These are phyloP conservation scores for Cystobasidium pallidum DNA, from an alignment of 1,284 basidiomycete species.

Conservation along the genomic window DNA sequence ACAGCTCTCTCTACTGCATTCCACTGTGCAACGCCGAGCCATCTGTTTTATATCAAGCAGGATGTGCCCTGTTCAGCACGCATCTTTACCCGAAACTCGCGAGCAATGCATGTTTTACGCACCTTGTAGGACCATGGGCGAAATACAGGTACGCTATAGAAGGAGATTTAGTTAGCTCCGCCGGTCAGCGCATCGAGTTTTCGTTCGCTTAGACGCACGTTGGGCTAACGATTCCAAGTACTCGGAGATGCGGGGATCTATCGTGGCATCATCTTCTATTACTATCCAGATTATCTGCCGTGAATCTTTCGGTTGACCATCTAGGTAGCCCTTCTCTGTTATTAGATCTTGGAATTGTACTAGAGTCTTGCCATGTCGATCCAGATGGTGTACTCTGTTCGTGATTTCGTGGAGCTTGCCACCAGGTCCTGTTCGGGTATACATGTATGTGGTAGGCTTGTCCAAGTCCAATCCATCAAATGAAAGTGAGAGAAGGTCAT, in stretches of 20 bases:
- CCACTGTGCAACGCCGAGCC: slow-evolving; percentile 39
- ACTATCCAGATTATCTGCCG: slow-evolving; percentile 37
- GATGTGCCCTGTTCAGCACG: too few species aligned
- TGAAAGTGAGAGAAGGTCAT: slow-evolving; percentile 12
- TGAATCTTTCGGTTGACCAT: slow-evolving; percentile 4
- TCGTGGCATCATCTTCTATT: slow-evolving; percentile 25
- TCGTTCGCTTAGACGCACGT: not conserved
- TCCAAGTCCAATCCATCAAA: slow-evolving; percentile 23
- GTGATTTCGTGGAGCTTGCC: slow-evolving; percentile 21
- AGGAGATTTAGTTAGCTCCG: not conserved
- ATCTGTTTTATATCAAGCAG: not conserved
- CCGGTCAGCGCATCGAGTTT: not conserved
- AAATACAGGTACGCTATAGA: slow-evolving; percentile 32
- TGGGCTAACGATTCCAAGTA: slow-evolving; percentile 14
- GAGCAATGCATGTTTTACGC: too few species aligned
- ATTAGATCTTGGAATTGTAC: slow-evolving; percentile 24
- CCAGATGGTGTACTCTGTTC: slow-evolving; percentile 14
- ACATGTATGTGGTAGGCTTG: slow-evolving; percentile 32
- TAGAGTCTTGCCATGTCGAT: slow-evolving; percentile 18
- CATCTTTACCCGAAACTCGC: too few species aligned
- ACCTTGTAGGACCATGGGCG: slow-evolving; percentile 33
- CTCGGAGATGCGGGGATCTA: slow-evolving; percentile 14
- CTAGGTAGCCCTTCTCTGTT: slow-evolving; percentile 19
- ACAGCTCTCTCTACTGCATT: slow-evolving; percentile 34
- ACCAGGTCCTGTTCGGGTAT: slow-evolving; percentile 35